Percentiles rank a stretch among this genome's conserved stretches.
Evolutionary conservation across 2,329 filamentous ascomycete species (phyloP).

Genomic region (Fonsecaea multimorphosa): DNA sequence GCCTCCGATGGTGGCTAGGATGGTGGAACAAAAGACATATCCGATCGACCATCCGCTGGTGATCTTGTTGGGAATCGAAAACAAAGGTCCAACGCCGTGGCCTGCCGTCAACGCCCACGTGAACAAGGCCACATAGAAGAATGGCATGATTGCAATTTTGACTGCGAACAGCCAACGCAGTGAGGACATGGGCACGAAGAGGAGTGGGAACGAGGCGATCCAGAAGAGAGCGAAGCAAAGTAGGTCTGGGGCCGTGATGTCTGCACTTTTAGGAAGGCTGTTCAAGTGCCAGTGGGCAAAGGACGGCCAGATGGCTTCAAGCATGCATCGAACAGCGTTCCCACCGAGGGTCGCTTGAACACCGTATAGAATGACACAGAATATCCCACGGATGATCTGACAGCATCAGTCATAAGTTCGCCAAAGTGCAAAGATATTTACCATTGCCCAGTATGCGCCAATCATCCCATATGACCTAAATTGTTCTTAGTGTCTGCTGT

Average conservation of each 20-base stretch:
- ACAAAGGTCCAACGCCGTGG: slow-evolving; percentile 35
- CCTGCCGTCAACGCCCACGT: slow-evolving; percentile 35
- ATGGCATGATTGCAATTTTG: slow-evolving; percentile 33
- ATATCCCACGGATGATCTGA: slow-evolving; percentile 55
- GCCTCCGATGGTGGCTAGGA: slow-evolving; percentile 31
- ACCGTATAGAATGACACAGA: slow-evolving; percentile 67
- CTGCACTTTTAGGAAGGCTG: slow-evolving; percentile 25
- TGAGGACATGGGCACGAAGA: slow-evolving; percentile 30
- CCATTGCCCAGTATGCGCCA: slow-evolving; percentile 24
- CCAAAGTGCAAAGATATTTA: background rate
- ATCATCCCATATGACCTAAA: slow-evolving; percentile 51
- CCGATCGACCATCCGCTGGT: slow-evolving; percentile 53
- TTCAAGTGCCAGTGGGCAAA: slow-evolving; percentile 21
- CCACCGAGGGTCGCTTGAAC: slow-evolving; percentile 69
- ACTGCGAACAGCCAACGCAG: slow-evolving; percentile 37
- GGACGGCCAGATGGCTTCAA: slow-evolving; percentile 55
- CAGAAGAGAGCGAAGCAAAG: slow-evolving; percentile 31
- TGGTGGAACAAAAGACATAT: slow-evolving; percentile 43
- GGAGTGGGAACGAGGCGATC: slow-evolving; percentile 31
- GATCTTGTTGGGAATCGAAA: slow-evolving; percentile 33
- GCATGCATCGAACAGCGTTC: slow-evolving; percentile 59
- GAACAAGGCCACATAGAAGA: slow-evolving; percentile 33
- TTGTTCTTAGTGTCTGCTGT: slow-evolving; percentile 63
- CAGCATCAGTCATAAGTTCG: background rate
- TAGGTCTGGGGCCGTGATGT: slow-evolving; percentile 26